Percentiles rank a stretch among this genome's conserved stretches.
phyloP scores from a whole-genome alignment of 352 stramenopile species.

The Phytophthora brassicae region DNA sequence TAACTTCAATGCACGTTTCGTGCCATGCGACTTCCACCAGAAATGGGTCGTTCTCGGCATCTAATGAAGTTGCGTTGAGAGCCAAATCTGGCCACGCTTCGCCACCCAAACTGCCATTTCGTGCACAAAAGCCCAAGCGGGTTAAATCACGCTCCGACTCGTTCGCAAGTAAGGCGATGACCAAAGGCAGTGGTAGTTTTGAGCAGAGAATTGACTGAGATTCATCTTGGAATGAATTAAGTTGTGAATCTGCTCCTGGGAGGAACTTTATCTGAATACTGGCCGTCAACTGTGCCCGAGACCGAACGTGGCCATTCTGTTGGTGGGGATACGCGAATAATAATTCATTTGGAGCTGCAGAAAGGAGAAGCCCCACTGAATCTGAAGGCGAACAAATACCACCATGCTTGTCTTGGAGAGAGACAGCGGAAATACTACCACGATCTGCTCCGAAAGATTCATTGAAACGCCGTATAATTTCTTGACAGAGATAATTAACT shows the following conservation, averaged over 20 bases:
- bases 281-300: conserved; percentile 18
- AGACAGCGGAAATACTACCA: conserved; percentile 37
- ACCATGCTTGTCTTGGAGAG: conserved; percentile 59
- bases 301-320: conserved; percentile 20
- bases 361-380: conserved; percentile 39
- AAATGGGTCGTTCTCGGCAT: conserved; percentile 44
- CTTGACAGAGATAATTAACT: conserved; percentile 44
- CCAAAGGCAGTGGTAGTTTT: conserved; percentile 60
- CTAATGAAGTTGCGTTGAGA: conserved; percentile 56
- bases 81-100: conserved; percentile 65
- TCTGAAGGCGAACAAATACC: conserved; percentile 54
- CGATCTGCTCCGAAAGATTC: conserved; percentile 44
- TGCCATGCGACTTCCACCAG: conserved; percentile 65
- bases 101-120: conserved; percentile 10
- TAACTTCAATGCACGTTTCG: conserved; percentile 45
- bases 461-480: conserved; percentile 66
- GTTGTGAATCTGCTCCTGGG: too few species aligned
- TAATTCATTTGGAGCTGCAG: conserved; percentile 20
- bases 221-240: too few species aligned
- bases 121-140: conserved; percentile 32
- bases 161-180: conserved; percentile 63
- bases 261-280: background rate
- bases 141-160: conserved; percentile 60
- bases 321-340: conserved; percentile 31
- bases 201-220: conserved; percentile 36